A percentile compares a stretch with the other conserved stretches of the same genome.
Conservation (phyloP, 1,284 basidiomycete species). For the Pascua guehoae region DNA sequence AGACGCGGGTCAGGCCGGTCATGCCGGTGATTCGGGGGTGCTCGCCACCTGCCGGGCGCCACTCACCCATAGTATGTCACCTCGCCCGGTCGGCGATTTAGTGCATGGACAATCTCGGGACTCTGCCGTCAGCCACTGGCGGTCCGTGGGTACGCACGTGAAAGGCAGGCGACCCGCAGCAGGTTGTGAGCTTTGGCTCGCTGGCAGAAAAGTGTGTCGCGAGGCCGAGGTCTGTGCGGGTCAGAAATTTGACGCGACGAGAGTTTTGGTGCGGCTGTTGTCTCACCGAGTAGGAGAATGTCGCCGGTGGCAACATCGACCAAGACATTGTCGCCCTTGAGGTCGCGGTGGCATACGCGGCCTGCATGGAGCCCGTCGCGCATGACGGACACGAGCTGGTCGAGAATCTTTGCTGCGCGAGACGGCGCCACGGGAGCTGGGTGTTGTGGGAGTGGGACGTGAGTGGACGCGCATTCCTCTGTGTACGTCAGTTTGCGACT, state of each 20-base stretch:
- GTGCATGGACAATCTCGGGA: slow-evolving; percentile 55
- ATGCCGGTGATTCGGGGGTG: too few relatives aligned
- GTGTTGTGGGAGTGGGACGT: slow-evolving; percentile 34
- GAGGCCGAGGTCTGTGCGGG: slow-evolving; percentile 53
- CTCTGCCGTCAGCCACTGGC: slow-evolving; percentile 36
- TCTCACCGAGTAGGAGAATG: slow-evolving; percentile 50
- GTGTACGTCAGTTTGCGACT: slow-evolving; percentile 14
- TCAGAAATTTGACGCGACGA: background rate
- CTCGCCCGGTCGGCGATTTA: slow-evolving; percentile 52
- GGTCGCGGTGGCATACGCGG: slow-evolving; percentile 57
- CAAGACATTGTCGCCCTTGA: slow-evolving; percentile 53
- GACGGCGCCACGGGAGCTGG: slow-evolving; percentile 47
- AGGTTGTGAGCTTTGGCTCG: slow-evolving; percentile 56
- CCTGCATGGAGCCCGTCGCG: slow-evolving; percentile 54
- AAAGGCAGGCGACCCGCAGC: slow-evolving; percentile 56
- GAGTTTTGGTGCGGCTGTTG: too few relatives aligned
- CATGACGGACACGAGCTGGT: slow-evolving; percentile 56
- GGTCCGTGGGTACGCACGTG: slow-evolving; percentile 33
- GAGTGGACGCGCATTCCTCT: slow-evolving; percentile 35
- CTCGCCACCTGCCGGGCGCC: too few relatives aligned
- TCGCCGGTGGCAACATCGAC: slow-evolving; percentile 45
- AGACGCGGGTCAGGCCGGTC: background rate
- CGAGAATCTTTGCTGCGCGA: slow-evolving; percentile 53
- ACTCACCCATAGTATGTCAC: slow-evolving; percentile 52
- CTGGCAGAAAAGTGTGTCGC: slow-evolving; percentile 57